A percentile compares a stretch with the other conserved stretches of the same genome.
These are phyloP conservation scores for Spiromastix sp. DNA, from an alignment of 2,329 filamentous ascomycete species.

Conservation along the genomic window DNA sequence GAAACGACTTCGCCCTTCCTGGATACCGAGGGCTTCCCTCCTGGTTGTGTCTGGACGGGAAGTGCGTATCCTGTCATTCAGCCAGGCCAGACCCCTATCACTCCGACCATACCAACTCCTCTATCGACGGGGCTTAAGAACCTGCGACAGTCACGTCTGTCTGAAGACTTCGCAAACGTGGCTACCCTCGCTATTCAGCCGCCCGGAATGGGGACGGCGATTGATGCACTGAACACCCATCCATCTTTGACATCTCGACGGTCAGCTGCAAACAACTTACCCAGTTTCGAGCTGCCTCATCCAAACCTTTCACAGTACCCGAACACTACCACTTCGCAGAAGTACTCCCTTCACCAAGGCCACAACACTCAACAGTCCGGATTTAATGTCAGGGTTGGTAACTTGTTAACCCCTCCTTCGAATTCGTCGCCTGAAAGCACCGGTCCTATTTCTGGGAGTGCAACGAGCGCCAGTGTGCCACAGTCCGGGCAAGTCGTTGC, in stretches of 20 bases:
- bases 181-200: conserved; percentile 51
- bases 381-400: conserved; percentile 46
- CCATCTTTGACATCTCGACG: conserved; percentile 61
- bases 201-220: conserved; percentile 51
- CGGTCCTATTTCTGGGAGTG: conserved; percentile 42
- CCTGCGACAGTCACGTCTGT: conserved; percentile 31
- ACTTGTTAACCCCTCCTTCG: conserved; percentile 52
- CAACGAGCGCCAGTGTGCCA: conserved; percentile 5
- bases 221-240: conserved; percentile 50
- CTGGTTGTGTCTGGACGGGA: conserved; percentile 40
- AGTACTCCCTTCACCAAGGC: conserved; percentile 36
- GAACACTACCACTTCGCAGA: conserved; percentile 38
- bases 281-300: conserved; percentile 58
- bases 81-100: conserved; percentile 26
- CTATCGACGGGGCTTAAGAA: conserved; percentile 26
- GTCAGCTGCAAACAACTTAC: conserved; percentile 58
- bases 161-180: conserved; percentile 45
- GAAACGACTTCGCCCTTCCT: conserved; percentile 39
- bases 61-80: conserved; percentile 22
- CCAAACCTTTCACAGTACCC: conserved; percentile 42
- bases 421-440: conserved; percentile 41
- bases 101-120: conserved; percentile 30
- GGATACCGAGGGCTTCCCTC: conserved; percentile 38
- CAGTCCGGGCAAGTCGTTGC: conserved; percentile 30
- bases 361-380: conserved; percentile 37